Percentiles rank a stretch among this genome's conserved stretches.
phyloP scores from a whole-genome alignment of 2,329 filamentous ascomycete genomes.

The Hypoxylon sp. region DNA sequence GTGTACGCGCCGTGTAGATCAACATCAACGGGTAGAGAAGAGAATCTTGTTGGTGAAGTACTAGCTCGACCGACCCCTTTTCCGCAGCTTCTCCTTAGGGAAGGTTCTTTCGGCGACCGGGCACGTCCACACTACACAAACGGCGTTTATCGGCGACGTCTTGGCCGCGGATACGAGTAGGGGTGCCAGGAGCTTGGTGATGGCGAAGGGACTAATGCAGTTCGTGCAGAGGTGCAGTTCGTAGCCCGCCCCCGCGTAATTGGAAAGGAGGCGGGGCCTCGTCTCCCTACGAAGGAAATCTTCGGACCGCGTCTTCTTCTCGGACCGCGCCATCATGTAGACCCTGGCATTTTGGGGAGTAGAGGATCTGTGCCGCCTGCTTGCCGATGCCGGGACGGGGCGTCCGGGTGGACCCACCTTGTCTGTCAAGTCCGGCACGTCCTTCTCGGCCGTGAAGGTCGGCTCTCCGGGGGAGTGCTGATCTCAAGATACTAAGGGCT shows the following conservation, averaged over 20 bases:
- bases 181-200: constrained; percentile 30
- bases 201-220: constrained; percentile 30
- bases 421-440: constrained; percentile 34
- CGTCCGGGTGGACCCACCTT: constrained; percentile 13
- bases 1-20: constrained; percentile 64
- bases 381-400: constrained; percentile 54
- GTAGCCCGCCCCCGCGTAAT: constrained; percentile 52
- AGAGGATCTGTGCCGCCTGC: constrained; percentile 55
- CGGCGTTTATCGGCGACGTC: constrained; percentile 47
- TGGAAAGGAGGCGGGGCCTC: constrained; percentile 55
- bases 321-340: constrained; percentile 57
- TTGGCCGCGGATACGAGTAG: constrained; percentile 46
- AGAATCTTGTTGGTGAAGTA: constrained; percentile 41
- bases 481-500: constrained; percentile 14
- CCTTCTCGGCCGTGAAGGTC: constrained; percentile 36
- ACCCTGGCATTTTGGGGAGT: constrained; percentile 56
- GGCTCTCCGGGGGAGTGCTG: constrained; percentile 31
- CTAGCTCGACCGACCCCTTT: not conserved
- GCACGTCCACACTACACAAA: constrained; percentile 49
- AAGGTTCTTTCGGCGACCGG: constrained; percentile 44
- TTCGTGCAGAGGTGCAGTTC: constrained; percentile 36
- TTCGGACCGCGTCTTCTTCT: constrained; percentile 53
- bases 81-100: constrained; percentile 34
- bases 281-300: constrained; percentile 52
- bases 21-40: constrained; percentile 46